These are phyloP conservation scores for Leptomonas pyrrhocoris DNA, from an alignment of 208 protist species.

Conservation along the genomic window DNA sequence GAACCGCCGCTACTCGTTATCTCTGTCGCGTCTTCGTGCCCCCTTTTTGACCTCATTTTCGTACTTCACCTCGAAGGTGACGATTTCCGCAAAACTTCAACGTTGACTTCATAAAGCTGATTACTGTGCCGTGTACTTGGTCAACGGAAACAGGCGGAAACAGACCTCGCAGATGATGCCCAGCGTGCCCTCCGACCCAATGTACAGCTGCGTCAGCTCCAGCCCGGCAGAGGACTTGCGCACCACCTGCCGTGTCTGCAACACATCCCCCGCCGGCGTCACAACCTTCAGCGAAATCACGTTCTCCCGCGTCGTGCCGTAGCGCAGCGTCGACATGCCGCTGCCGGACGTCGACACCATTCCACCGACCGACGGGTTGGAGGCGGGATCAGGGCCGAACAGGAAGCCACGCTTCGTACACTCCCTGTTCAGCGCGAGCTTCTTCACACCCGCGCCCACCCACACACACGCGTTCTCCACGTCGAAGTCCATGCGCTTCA, in stretches of 20 bases:
- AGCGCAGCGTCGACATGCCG: conserved; percentile 77
- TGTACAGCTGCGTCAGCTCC: conserved; percentile 90
- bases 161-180: conserved; percentile 84
- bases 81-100: too few relatives aligned
- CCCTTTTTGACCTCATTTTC: too few relatives aligned
- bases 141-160: conserved; percentile 58
- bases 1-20: too few relatives aligned
- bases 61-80: too few relatives aligned
- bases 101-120: too few relatives aligned
- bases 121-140: too few relatives aligned
- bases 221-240: conserved; percentile 90
- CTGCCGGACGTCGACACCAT: conserved; percentile 74
- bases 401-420: conserved; percentile 41
- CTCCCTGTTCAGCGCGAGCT: conserved; percentile 46
- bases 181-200: conserved; percentile 90
- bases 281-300: conserved; percentile 68
- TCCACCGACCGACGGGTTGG: conserved; percentile 73
- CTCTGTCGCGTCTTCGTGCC: too few relatives aligned
- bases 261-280: conserved; percentile 50
- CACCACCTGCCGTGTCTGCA: conserved; percentile 71
- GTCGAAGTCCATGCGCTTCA: conserved; percentile 50
- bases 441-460: conserved; percentile 70
- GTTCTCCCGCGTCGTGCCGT: conserved; percentile 89
- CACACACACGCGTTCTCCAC: conserved; percentile 61
- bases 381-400: conserved; percentile 62